Evolutionary conservation across 306 rosid species (phyloP), one percentile per base, ranked within the genome.

Genomic region (Medicago truncatula): DNA sequence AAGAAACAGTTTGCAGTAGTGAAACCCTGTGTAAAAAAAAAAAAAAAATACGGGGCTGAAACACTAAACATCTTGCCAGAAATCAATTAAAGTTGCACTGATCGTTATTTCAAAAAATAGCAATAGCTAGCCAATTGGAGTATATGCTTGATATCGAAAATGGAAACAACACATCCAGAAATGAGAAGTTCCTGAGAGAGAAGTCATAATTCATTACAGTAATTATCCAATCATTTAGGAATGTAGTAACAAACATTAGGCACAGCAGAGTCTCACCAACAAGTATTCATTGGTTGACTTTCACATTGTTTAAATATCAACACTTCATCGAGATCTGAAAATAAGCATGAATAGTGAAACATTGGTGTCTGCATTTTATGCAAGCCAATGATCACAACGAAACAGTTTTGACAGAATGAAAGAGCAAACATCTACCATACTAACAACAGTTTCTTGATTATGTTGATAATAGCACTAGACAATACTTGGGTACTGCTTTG

Each of bases 401-500:
- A 57, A 63, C 57, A 73, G 53, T 77, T 82, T 76, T 20, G 58
- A 70, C 65, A 50, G 73, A 78, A 79, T 70, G 80, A 64, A 46
- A 75, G 50, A 25, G 86, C 63, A 77, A 85, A 78, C 78, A 65
- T 62, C 85, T 83, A 83, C 79, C 83, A 81, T 65, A 60, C 75
- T 67, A 74, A 60, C 65, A 84, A 70, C 15, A 70, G 75, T 77
- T 69, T 78, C 79, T 78, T 72, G 20, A 47, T 34, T 63, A 63
- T 60, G 74, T 77, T 56, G 75, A 69, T 73, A 78, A 81, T 56
- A 65, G 80, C 80, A 70, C 85, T 81, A 94, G 76, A 94, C 78
- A 71, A 94, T 62, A 23, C 97, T 76, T 53, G 98, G 98, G 79
- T 87, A 92, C 78, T 87, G 95, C 91, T 90, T 95, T 36, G 97